Evolutionary conservation across 257 asterid genomes (phyloP).

Genomic region (Fraxinus cuspidata): DNA sequence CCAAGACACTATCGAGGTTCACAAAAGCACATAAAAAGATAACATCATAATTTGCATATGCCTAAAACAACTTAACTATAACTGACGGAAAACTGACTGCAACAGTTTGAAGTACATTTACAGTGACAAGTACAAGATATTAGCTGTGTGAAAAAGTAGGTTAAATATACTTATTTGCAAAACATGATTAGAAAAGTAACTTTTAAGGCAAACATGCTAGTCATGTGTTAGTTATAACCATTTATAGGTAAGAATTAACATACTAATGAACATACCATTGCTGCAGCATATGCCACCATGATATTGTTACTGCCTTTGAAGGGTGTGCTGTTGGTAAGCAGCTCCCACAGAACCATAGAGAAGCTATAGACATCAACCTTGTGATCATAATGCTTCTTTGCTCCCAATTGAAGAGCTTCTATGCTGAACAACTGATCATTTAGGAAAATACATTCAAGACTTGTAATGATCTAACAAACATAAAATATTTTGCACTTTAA

Average conservation of each 20-base stretch:
- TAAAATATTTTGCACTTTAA: neutral
- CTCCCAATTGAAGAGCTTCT: constrained; percentile 41
- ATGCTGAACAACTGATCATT: constrained; percentile 48
- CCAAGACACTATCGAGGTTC: neutral
- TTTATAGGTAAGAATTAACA: neutral
- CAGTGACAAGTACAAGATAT: neutral
- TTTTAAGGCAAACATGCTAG: neutral
- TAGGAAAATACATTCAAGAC: constrained; percentile 17
- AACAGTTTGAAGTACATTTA: neutral
- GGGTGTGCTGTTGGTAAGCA: constrained; percentile 60
- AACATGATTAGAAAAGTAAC: neutral
- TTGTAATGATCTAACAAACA: neutral
- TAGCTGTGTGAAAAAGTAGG: neutral
- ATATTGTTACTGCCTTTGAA: constrained; percentile 50
- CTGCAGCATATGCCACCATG: constrained; percentile 65
- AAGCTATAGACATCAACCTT: constrained; percentile 74
- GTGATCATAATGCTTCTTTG: constrained; percentile 56
- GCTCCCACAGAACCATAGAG: constrained; percentile 68
- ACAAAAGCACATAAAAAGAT: neutral
- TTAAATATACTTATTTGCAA: neutral
- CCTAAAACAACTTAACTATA: neutral
- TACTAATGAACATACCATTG: constrained; percentile 37
- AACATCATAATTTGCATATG: neutral
- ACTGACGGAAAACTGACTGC: neutral
- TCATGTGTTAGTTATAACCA: neutral